Percentiles rank a stretch among this genome's conserved stretches.
phyloP scores from a whole-genome alignment of 306 rosid species.

The Pterocarpus macrocarpus region DNA sequence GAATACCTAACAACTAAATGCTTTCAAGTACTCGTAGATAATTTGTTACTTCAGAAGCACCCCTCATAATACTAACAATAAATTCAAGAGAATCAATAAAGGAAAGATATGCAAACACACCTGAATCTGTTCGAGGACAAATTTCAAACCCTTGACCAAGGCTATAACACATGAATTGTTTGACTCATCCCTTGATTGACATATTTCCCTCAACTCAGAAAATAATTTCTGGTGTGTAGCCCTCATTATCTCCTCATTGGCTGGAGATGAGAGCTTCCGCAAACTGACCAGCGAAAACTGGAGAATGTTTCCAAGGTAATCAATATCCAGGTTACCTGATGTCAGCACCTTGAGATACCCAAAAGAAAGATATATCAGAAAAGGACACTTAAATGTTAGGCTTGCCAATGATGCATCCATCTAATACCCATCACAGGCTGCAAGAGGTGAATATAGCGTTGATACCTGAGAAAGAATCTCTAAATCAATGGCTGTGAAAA shows the following conservation, averaged over 20 bases:
- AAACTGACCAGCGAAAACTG: conserved; percentile 81
- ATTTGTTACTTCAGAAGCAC: neutral
- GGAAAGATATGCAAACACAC: conserved; percentile 56
- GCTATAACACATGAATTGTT: conserved; percentile 71
- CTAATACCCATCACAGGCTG: conserved; percentile 32
- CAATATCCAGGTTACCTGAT: conserved; percentile 81
- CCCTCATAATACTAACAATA: neutral
- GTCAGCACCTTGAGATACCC: conserved; percentile 67
- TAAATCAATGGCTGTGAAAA: conserved; percentile 76
- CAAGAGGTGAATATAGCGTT: neutral
- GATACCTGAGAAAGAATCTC: conserved; percentile 84
- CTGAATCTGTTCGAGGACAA: conserved; percentile 93
- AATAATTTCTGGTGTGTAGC: conserved; percentile 63
- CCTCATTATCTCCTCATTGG: conserved; percentile 73
- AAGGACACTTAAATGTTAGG: conserved; percentile 14
- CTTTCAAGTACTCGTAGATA: neutral
- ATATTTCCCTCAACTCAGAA: conserved; percentile 73
- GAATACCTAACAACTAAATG: conserved; percentile 9
- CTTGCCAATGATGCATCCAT: conserved; percentile 13
- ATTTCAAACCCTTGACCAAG: conserved; percentile 82
- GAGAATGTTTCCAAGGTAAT: conserved; percentile 84
- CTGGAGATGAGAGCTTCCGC: conserved; percentile 86
- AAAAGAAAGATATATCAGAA: conserved; percentile 44
- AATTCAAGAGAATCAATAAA: conserved; percentile 14
- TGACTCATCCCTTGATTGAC: conserved; percentile 62